Evolutionary conservation across 257 asterid genomes (phyloP), one percentile per base, ranked within the genome.

Genomic region (Salvia hispanica): DNA sequence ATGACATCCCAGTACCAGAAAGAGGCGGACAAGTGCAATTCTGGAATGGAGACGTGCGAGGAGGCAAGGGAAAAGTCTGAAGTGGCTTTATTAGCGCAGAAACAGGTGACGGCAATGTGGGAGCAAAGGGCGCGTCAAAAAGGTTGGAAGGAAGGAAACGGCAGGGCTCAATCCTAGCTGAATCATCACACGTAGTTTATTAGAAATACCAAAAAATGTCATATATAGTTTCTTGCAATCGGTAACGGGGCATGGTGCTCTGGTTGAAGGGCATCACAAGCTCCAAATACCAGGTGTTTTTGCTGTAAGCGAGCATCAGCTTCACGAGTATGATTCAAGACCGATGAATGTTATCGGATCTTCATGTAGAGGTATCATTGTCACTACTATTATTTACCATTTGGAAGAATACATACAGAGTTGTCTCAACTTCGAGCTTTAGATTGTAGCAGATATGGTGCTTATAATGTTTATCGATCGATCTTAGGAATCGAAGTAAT

Each of bases 11-110:
- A 88, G 72, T 92, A 85, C 79, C 96, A 89, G 79, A 92, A 92
- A 85, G 98, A 92, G 74, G 96, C 98, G 15, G 96, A 89, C 76
- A 92, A 92, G 79, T 92, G 98, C 79, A 92, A 92, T 78, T 87
- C 95, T 4, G 98, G 98, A 70, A 92, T 92, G 98, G 98, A 87
- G 68, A 92, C 96, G 2, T 92, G 98, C 66, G 98, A 92, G 78
- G 92, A 85, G 81, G 98, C 98, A 28, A 85, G 96, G 67, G 98
- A 89, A 76, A 92, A 92, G 44, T 85, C 96, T 3, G 98, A 92
- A 76, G 87, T 83, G 39, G 75, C 85, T 74, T 74, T 92, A 69
- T 58, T 75, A 66, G 74, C 83, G 34, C 98, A 92, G 83, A 89
- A 81, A 72, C 87, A 82, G 74, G 71, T 87, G 52, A 87, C 96